Base-by-base conservation (phyloP, 2,329 filamentous ascomycete species). In the Aspergillaceae sp. region DNA sequence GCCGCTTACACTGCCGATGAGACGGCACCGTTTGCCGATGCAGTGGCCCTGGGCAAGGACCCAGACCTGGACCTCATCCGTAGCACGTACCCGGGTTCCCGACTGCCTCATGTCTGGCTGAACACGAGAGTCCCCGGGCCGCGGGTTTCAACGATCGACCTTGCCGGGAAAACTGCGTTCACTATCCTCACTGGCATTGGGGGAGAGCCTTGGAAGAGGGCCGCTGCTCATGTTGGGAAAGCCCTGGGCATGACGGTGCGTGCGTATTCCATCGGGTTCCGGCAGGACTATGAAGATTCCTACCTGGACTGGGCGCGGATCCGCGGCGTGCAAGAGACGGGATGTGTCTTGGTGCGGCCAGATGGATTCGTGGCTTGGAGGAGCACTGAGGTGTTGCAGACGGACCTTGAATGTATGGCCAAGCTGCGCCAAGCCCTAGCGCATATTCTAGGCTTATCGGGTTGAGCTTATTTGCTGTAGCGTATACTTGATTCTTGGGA, bases 41-140 rank as follows among this genome's bases (percentile, higher is more conserved):
- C 19, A 34, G 34, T 26, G 51, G 47, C 2, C 49, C 48, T 9
- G 48, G 46, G 27, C 55, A 58, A 65, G 10, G 71, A 79, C 49
- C 58, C 64, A 0, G 66, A 74, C 4, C 55, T 72, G 8, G 56
- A 72, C 35, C 65, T 76, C 51, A 60, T 67, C 32, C 66, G 69
- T 34, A 73, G 61, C 42, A 83, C 80, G 2, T 80, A 74, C 53
- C 81, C 81, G 0, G 82, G 81, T 5, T 68, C 69, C 29, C 68
- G 80, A 2, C 61, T 83, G 26, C 81, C 82, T 4, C 81, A 85
- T 59, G 79, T 70, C 0, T 84, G 81, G 81, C 63, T 84, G 10
- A 77, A 80, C 61, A 70, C 68, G 19, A 54, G 66, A 5, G 54
- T 68, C 7, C 73, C 78, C 0, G 62, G 63, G 7, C 56, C 69